Evolutionary conservation across 148 eudicot species (phyloP).

Genomic region (Simmondsia chinensis): DNA sequence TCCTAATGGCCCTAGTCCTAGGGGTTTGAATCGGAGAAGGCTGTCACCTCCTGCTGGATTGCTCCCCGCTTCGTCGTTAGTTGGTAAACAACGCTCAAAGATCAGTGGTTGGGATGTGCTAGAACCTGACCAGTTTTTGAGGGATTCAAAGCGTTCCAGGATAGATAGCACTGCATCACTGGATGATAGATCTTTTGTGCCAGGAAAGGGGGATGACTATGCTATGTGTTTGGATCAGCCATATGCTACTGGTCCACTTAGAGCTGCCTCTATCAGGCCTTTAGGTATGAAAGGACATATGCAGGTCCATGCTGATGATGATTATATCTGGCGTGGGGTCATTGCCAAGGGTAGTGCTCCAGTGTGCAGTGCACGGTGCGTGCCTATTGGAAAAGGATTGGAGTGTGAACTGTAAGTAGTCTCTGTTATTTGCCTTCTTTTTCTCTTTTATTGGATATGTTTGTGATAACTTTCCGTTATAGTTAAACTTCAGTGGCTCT

Average conservation of each 20-base stretch:
- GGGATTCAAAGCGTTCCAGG: constrained; percentile 75
- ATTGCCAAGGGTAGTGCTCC: constrained; percentile 86
- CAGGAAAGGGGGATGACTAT: constrained; percentile 21
- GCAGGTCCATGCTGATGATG: constrained; percentile 27
- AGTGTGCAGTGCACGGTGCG: constrained; percentile 88
- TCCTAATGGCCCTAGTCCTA: constrained; percentile 18
- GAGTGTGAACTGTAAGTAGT: constrained; percentile 67
- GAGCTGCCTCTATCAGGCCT: too few species aligned
- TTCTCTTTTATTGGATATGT: background rate
- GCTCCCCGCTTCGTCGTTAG: constrained; percentile 41
- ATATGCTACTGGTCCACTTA: constrained; percentile 23
- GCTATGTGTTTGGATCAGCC: constrained; percentile 19
- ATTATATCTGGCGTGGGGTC: constrained; percentile 84
- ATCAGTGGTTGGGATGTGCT: constrained; percentile 69
- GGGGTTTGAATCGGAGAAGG: constrained; percentile 51
- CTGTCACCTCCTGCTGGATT: constrained; percentile 47
- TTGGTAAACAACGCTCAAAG: constrained; percentile 27
- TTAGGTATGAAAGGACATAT: constrained; percentile 21
- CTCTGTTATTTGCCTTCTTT: background rate
- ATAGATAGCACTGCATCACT: constrained; percentile 27
- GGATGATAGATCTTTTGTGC: constrained; percentile 18
- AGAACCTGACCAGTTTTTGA: constrained; percentile 54
- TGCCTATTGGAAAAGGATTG: constrained; percentile 63
- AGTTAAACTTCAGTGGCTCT: background rate
- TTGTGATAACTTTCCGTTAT: background rate